Conservation (phyloP, 2,329 filamentous ascomycete genomes). For the Colletotrichum lini region DNA sequence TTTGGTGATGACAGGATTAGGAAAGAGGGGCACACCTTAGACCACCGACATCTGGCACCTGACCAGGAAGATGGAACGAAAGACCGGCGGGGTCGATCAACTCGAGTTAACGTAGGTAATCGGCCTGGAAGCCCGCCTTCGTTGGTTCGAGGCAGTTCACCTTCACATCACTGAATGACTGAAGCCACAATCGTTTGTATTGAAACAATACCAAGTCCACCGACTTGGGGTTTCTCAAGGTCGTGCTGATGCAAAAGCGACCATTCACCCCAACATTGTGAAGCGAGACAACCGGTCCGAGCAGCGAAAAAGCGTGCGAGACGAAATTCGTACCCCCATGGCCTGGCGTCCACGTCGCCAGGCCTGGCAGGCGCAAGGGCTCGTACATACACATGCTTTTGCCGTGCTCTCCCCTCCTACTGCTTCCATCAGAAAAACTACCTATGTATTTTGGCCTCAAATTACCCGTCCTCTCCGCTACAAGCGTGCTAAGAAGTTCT, state of each 20-base stretch:
- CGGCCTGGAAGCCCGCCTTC: no score
- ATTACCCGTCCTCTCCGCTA: neutral
- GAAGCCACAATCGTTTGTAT: neutral
- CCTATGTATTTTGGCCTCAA: neutral
- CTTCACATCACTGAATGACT: neutral
- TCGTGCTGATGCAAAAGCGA: neutral
- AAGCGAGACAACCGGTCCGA: neutral
- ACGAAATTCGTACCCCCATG: neutral
- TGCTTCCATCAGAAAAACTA: neutral
- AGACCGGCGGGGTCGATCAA: constrained; percentile 6
- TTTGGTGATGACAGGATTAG: constrained; percentile 37
- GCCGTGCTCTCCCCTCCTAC: neutral
- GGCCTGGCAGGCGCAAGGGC: constrained; percentile 13
- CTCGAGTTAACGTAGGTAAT: no score
- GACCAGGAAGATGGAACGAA: constrained; percentile 8
- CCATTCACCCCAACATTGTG: neutral
- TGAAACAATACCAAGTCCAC: neutral
- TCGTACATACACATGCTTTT: neutral
- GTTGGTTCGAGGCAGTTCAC: neutral
- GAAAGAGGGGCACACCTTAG: constrained; percentile 38
- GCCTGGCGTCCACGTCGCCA: constrained; percentile 16
- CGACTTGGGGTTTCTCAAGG: neutral
- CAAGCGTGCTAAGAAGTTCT: neutral
- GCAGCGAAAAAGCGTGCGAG: neutral
- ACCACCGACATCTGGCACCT: constrained; percentile 24